phyloP scores from a whole-genome alignment of 164 flowering plant genomes.

The Echeveria elegans region DNA sequence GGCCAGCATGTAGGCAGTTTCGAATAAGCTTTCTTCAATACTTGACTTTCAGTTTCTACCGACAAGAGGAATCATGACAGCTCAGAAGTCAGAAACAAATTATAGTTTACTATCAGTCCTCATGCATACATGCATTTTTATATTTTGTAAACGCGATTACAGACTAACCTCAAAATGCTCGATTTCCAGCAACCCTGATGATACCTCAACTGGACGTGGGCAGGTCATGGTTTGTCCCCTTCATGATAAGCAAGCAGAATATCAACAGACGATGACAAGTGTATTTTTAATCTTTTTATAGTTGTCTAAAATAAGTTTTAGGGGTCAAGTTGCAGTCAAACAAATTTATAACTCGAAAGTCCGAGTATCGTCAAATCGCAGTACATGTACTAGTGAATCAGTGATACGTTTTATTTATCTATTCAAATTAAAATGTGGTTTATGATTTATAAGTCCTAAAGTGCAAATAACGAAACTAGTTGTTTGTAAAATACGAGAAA shows the following conservation, averaged over 20 bases:
- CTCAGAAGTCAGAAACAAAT: background rate
- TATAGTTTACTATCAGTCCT: background rate
- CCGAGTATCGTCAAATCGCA: too few relatives aligned
- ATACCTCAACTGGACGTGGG: background rate
- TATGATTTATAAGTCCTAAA: too few relatives aligned
- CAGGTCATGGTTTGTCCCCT: background rate
- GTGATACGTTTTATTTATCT: too few relatives aligned
- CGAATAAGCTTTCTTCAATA: background rate
- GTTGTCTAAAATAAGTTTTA: background rate
- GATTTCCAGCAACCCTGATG: background rate
- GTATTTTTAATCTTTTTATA: background rate
- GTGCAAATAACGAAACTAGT: too few relatives aligned
- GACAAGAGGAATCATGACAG: slow-evolving; percentile 1
- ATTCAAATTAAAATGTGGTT: too few relatives aligned
- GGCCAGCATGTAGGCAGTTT: background rate
- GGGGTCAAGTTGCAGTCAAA: too few relatives aligned
- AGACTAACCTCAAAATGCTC: background rate
- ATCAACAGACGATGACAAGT: background rate
- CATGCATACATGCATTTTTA: background rate
- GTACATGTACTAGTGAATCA: too few relatives aligned
- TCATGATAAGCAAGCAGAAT: background rate
- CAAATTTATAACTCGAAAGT: too few relatives aligned
- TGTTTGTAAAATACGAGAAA: too few relatives aligned
- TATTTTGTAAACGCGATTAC: background rate
- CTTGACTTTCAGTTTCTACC: background rate